Conservation (phyloP, 768 basidiomycete genomes). For the Auricularia sp. region DNA sequence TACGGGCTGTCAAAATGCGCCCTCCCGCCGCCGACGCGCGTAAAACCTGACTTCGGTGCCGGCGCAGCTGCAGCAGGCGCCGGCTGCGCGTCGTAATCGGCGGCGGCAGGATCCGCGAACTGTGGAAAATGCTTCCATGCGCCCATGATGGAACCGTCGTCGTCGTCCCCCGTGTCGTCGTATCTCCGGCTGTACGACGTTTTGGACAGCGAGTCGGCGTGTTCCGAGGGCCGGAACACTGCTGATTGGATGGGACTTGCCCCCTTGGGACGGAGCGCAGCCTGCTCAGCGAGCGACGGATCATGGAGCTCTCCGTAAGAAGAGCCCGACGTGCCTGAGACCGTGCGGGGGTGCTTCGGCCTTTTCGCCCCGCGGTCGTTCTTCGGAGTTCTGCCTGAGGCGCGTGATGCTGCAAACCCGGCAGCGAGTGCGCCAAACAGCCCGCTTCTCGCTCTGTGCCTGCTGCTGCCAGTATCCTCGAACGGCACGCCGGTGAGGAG, state of each 20-base stretch:
- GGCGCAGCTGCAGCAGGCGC: conserved; percentile 11
- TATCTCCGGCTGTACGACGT: conserved; percentile 13
- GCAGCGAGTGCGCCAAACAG: conserved; percentile 62
- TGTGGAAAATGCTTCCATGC: conserved; percentile 75
- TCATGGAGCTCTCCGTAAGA: background rate
- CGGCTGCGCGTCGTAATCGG: background rate
- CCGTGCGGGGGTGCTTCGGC: background rate
- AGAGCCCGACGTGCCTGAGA: conserved; percentile 13
- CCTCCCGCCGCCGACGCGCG: conserved; percentile 77
- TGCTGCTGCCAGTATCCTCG: conserved; percentile 39
- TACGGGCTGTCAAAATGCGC: conserved; percentile 83
- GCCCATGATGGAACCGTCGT: conserved; percentile 77
- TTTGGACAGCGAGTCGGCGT: conserved; percentile 15
- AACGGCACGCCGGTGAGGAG: conserved; percentile 71
- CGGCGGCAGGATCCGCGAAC: conserved; percentile 7
- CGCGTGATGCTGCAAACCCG: conserved; percentile 1
- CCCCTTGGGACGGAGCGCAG: background rate
- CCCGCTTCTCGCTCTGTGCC: conserved; percentile 72
- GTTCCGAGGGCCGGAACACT: conserved; percentile 7
- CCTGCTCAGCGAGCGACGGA: conserved; percentile 2
- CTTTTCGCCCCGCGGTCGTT: background rate
- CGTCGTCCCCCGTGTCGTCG: conserved; percentile 72
- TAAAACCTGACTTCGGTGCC: conserved; percentile 52
- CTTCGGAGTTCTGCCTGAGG: conserved; percentile 3
- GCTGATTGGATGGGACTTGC: background rate